A percentile compares a stretch with the other conserved stretches of the same genome.
These are phyloP conservation scores for Trichoderma orchidacearum DNA, from an alignment of 495 filamentous ascomycete genomes.

Conservation along the genomic window DNA sequence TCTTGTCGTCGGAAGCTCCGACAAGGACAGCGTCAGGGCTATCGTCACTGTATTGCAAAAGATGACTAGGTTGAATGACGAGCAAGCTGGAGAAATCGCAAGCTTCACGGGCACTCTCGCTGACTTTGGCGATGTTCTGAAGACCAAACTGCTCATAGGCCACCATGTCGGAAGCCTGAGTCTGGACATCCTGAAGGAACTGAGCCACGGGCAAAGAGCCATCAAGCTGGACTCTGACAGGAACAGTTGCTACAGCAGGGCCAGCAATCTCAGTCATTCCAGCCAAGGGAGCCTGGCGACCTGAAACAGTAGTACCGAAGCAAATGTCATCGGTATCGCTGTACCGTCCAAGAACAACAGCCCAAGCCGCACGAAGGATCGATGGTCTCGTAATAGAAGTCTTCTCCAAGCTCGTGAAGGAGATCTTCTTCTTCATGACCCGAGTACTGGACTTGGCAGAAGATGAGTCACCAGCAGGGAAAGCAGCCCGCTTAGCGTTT, in stretches of 20 bases:
- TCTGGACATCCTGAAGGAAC: constrained; percentile 16
- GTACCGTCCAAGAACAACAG: constrained; percentile 23
- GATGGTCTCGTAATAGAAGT: constrained; percentile 14
- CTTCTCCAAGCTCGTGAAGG: background rate
- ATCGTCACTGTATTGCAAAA: no score
- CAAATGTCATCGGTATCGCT: constrained; percentile 29
- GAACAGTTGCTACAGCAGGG: constrained; percentile 44
- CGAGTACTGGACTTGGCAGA: background rate
- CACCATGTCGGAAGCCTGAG: constrained; percentile 19
- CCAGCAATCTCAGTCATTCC: constrained; percentile 34
- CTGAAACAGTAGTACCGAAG: constrained; percentile 33
- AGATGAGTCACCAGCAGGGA: background rate
- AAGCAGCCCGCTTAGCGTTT: background rate
- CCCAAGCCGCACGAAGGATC: constrained; percentile 35
- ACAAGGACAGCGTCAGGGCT: background rate
- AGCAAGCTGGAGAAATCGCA: constrained; percentile 29
- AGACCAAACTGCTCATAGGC: constrained; percentile 32
- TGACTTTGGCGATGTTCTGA: constrained; percentile 22
- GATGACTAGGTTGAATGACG: constrained; percentile 19
- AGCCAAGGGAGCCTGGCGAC: constrained; percentile 28
- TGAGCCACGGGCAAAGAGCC: background rate
- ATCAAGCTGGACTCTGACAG: constrained; percentile 23
- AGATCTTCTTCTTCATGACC: constrained; percentile 1
- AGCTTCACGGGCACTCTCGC: constrained; percentile 11
- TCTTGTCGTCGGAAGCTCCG: background rate